Conservation (phyloP, 1,139 yeast genomes). For the Trichomonascaceae sp. region DNA sequence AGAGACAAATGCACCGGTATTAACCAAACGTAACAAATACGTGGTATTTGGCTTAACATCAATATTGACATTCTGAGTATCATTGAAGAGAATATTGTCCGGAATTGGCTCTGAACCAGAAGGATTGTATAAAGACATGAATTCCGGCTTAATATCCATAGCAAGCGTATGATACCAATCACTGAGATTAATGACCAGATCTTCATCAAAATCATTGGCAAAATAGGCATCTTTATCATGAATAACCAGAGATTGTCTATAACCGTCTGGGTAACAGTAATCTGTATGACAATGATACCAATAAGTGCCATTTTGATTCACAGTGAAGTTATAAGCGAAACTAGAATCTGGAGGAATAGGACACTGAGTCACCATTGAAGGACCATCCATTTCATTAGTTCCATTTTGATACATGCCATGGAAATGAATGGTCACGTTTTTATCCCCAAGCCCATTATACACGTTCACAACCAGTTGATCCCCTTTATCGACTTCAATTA, state of each 20-base stretch:
- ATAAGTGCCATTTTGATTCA: slow-evolving; percentile 77
- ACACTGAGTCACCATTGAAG: slow-evolving; percentile 80
- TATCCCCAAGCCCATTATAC: slow-evolving; percentile 55
- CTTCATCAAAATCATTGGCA: slow-evolving; percentile 63
- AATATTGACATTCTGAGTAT: slow-evolving; percentile 62
- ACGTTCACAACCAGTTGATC: slow-evolving; percentile 65
- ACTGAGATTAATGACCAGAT: slow-evolving; percentile 52
- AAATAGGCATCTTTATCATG: slow-evolving; percentile 54
- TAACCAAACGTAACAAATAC: slow-evolving; percentile 68
- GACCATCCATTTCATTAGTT: slow-evolving; percentile 83
- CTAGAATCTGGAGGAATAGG: slow-evolving; percentile 74
- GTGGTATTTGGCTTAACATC: slow-evolving; percentile 70
- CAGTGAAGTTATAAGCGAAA: slow-evolving; percentile 71
- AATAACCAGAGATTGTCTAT: slow-evolving; percentile 74
- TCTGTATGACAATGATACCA: slow-evolving; percentile 94
- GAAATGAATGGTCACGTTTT: slow-evolving; percentile 76
- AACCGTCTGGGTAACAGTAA: slow-evolving; percentile 87
- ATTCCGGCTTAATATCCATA: slow-evolving; percentile 43
- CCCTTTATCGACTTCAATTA: slow-evolving; percentile 60
- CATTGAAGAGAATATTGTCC: slow-evolving; percentile 67
- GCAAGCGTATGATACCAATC: slow-evolving; percentile 81
- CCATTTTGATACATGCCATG: slow-evolving; percentile 86
- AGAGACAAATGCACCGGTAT: slow-evolving; percentile 81
- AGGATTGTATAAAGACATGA: slow-evolving; percentile 72
- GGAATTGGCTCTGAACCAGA: slow-evolving; percentile 98